Conservation (phyloP, 805 yeast species). For the Pichia exigua region DNA sequence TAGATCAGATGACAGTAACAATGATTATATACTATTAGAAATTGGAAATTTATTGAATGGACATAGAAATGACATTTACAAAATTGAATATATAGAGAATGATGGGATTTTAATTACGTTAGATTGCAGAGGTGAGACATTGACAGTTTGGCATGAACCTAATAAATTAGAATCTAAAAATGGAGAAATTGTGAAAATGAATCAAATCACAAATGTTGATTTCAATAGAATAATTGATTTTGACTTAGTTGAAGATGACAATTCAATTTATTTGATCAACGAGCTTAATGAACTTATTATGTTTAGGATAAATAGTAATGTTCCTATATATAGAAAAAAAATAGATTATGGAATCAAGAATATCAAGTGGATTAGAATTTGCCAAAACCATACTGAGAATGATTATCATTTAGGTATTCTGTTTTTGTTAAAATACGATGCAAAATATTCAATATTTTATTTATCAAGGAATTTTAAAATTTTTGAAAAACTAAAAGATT, state of each 20-base stretch:
- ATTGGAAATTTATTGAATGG: slow-evolving; percentile 53
- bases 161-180: slow-evolving; percentile 1
- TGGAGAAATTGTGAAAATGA: slow-evolving; percentile 28
- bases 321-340: neutral
- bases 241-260: slow-evolving; percentile 26
- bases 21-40: slow-evolving; percentile 46
- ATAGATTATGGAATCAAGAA: neutral
- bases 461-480: neutral
- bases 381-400: neutral
- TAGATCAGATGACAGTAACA: slow-evolving; percentile 35
- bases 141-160: slow-evolving; percentile 58
- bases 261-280: slow-evolving; percentile 34
- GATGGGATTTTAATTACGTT: slow-evolving; percentile 49
- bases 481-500: neutral
- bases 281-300: slow-evolving; percentile 44
- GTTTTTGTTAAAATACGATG: neutral
- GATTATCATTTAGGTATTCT: slow-evolving; percentile 1
- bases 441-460: neutral
- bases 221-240: slow-evolving; percentile 23
- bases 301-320: slow-evolving; percentile 5
- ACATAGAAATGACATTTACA: slow-evolving; percentile 34
- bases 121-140: slow-evolving; percentile 45
- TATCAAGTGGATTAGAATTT: neutral
- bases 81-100: slow-evolving; percentile 39
- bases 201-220: slow-evolving; percentile 34